A percentile compares a stretch with the other conserved stretches of the same genome.
phyloP scores from a whole-genome alignment of 176 grass and related monocot species.

The Tillandsia leiboldiana region DNA sequence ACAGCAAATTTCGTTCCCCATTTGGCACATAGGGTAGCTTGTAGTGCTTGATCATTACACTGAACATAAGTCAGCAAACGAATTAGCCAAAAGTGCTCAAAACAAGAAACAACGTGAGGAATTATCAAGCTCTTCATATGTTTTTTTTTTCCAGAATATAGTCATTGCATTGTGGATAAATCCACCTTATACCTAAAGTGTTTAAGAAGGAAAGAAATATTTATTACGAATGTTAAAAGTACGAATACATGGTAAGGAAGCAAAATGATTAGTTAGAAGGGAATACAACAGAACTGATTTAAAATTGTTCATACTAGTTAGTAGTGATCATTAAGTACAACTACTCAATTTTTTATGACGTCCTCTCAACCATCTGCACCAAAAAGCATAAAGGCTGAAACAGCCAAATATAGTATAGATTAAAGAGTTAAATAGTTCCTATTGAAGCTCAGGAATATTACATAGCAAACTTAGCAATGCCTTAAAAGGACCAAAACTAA shows the following conservation, averaged over 20 bases:
- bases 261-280: neutral
- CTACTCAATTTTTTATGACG: neutral
- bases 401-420: neutral
- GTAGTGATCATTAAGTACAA: neutral
- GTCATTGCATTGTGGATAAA: neutral
- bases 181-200: neutral
- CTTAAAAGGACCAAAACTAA: neutral
- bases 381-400: neutral
- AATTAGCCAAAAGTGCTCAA: slow-evolving; percentile 25
- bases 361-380: neutral
- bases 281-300: neutral
- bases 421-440: too few species aligned
- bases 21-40: slow-evolving; percentile 48
- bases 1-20: slow-evolving; percentile 49
- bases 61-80: slow-evolving; percentile 68
- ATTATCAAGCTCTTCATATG: slow-evolving; percentile 25
- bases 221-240: neutral
- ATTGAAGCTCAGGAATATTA: too few species aligned
- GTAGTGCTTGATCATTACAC: slow-evolving; percentile 55
- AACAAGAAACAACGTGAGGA: slow-evolving; percentile 24
- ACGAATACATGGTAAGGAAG: neutral
- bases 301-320: neutral
- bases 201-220: neutral
- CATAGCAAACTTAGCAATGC: neutral
- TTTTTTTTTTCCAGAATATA: slow-evolving; percentile 19